Evolutionary conservation across 2,329 filamentous ascomycete genomes (phyloP).

Genomic region (Sclerotinia borealis): DNA sequence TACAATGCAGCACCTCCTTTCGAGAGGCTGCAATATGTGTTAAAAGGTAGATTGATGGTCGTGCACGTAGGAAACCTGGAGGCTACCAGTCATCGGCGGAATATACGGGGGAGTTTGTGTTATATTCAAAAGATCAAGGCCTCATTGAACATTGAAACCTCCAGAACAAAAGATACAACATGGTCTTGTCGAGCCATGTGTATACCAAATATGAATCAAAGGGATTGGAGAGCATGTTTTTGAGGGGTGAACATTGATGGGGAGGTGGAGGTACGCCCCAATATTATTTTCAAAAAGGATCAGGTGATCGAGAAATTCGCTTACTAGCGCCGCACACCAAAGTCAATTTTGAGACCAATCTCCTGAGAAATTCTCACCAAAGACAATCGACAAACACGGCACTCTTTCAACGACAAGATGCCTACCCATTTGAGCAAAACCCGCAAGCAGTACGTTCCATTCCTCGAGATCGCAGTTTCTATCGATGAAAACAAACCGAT

Average conservation of each 20-base stretch:
- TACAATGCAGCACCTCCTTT: neutral
- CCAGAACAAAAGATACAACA: neutral
- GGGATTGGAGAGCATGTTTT: neutral
- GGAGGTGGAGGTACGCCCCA: neutral
- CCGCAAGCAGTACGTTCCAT: constrained; percentile 64
- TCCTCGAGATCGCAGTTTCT: constrained; percentile 4
- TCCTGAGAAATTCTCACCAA: constrained; percentile 1
- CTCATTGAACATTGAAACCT: neutral
- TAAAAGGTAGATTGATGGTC: neutral
- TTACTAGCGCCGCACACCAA: constrained; percentile 10
- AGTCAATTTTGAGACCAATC: too few species aligned
- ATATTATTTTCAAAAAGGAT: neutral
- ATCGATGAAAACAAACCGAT: constrained; percentile 6
- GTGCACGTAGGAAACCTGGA: neutral
- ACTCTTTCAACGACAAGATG: constrained; percentile 47
- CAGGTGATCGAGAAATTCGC: neutral
- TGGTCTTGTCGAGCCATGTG: neutral
- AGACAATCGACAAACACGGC: constrained; percentile 24
- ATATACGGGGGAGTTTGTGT: neutral
- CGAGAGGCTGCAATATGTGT: neutral
- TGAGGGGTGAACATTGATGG: neutral
- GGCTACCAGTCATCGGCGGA: neutral
- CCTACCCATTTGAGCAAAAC: constrained; percentile 72
- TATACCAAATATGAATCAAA: neutral
- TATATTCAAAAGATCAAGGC: neutral